Base-by-base conservation (phyloP, 2,329 filamentous ascomycete species). In the Epichloe festucae region DNA sequence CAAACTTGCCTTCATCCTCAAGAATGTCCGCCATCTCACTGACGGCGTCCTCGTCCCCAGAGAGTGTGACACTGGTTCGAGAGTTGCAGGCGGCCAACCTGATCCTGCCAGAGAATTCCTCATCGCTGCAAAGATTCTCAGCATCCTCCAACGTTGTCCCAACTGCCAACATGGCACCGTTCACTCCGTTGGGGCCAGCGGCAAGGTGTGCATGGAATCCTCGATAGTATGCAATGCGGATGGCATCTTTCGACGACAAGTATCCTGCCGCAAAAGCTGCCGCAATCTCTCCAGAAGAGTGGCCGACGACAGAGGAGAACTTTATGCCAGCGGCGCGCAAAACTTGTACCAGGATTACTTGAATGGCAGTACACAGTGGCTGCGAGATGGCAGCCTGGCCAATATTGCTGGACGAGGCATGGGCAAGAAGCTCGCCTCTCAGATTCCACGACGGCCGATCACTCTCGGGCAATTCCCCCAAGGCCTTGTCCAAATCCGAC, bases 251-350 rank as follows among this genome's bases (percentile, higher is more conserved):
- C 1, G 44, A 34, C 0, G 41, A n/a, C 10, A 56, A 2, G 6
- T 49, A 23, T 5, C n/a, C 68, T 0, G 64, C 62, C 1, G 67
- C 65, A 51, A 70, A 72, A 0, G 69, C 69, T 1, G 69, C 70
- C 0, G 63, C 68, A 38, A 72, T 70, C 53, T 73, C 70, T 1
- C 70, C 70, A 4, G 60, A 64, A 0, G 66, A 70, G 53, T 73
- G 70, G 3, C 70, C 70, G 5, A 69, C 62, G 2, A 67, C 64
- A 3, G 59, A 62, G 15, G 54, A 41, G 0, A 65, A 64, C 2
- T 39, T 42, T 19, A 72, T 55, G 6, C 65, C 62, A 48, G 59
- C 61, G 5, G 53, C 53, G 1, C 46, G 45, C 4, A 74, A 60
- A 0, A 71, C 58, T 5, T 71, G 63, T 0, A 71, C 63, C 1